A percentile compares a stretch with the other conserved stretches of the same genome.
These are phyloP conservation scores for Lipomyces yamadae DNA, from an alignment of 805 yeast genomes.

Conservation along the genomic window DNA sequence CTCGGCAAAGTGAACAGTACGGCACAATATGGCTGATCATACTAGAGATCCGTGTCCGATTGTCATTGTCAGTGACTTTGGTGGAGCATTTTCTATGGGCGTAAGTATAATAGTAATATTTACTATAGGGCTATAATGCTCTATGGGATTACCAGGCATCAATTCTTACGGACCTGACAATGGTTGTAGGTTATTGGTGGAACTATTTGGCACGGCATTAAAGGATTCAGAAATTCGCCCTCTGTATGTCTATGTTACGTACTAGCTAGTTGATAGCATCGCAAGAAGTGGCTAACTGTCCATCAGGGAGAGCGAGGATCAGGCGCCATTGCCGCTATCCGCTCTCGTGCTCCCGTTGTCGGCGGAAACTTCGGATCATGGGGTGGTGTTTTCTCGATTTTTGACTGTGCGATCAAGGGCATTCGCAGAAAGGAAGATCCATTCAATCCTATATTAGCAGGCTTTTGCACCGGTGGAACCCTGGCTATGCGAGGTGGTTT, in stretches of 20 bases:
- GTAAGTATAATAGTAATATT: slow-evolving; percentile 47
- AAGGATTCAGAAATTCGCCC: slow-evolving; percentile 98
- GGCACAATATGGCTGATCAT: slow-evolving; percentile 69
- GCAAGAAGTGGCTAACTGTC: not conserved
- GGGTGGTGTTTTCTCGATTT: slow-evolving; percentile 98
- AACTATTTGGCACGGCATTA: slow-evolving; percentile 97
- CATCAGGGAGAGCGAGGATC: slow-evolving; percentile 84
- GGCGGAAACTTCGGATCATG: slow-evolving; percentile 99
- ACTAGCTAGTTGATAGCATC: not conserved
- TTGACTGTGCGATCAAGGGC: slow-evolving; percentile 94
- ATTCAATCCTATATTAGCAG: slow-evolving; percentile 97
- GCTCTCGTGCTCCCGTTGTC: slow-evolving; percentile 96
- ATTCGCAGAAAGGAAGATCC: slow-evolving; percentile 98
- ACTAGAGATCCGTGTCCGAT: slow-evolving; percentile 99
- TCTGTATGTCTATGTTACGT: slow-evolving; percentile 37
- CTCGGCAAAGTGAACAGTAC: not conserved
- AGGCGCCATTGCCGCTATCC: slow-evolving; percentile 88
- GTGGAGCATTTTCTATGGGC: slow-evolving; percentile 99
- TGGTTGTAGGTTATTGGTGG: slow-evolving; percentile 76
- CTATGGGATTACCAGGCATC: not conserved
- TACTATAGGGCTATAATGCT: not conserved
- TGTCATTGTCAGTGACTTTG: slow-evolving; percentile 93
- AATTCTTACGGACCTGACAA: slow-evolving; percentile 5
- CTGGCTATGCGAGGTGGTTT: slow-evolving; percentile 98
- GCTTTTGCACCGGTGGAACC: slow-evolving; percentile 97